Base-by-base conservation (phyloP, 164 flowering plant species). In the Vitis rotundifolia region DNA sequence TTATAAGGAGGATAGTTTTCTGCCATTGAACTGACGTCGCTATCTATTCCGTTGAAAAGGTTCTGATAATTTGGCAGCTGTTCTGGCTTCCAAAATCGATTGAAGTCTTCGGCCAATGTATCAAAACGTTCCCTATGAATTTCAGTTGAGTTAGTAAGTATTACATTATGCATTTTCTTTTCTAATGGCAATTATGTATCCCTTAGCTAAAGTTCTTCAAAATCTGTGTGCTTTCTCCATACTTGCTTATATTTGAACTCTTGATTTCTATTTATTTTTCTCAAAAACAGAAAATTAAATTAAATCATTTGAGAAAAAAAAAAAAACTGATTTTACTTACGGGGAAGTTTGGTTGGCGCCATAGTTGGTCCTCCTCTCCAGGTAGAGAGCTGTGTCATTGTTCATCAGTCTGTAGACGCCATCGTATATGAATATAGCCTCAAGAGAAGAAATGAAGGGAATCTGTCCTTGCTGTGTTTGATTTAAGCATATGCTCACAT, bases 361-460 rank as follows among this genome's bases (percentile, higher is more conserved):
- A 13, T 49, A 69, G 49, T 69, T 49, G 26, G 48, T 61, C 53
- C 71, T 51, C 15, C 5, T 51, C 16, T 52, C 61, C 16, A 67
- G 71, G 18, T 60, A n/a, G 8, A 72, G 31, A 49, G 65, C 65
- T 18, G 37, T 22, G 26, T 9, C 8, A 58, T 19, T 9, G 6
- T 22, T 62, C 53, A 50, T 50, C 53, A 50, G 14, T 11, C 13
- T 13, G 14, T 50, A 50, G 53, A 50, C 3, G 44, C 49, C 49
- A 44, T 47, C 50, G 16, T 13, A 44, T 2, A 50, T 9, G 53
- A 0, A 5, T 11, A 11, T 3, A 50, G 14, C 53, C 48, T 71
- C 74, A 47, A 71, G 63, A 7, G 69, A 19, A 47, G 69, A 58
- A 13, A 71, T 71, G 22, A 71, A 64, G 8, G 75, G 78, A 2